Base-by-base conservation (phyloP, 441 rosid species). In the Erodium trifolium region DNA sequence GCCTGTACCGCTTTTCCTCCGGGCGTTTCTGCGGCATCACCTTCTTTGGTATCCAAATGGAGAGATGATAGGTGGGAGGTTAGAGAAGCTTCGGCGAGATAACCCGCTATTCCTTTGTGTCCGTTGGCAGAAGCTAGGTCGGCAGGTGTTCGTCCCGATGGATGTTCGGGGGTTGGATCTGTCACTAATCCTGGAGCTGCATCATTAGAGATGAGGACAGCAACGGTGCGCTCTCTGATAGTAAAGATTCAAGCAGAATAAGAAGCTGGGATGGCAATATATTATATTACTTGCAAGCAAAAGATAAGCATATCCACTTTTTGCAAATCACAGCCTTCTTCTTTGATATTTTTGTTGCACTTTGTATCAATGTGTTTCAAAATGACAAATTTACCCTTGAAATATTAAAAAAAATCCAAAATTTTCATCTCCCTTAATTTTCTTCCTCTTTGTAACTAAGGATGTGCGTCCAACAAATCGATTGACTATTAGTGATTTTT, bases 51-150 rank as follows among this genome's bases (percentile, higher is more conserved):
- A 55, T 86, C 81, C 72, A 90, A 77, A 76, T 80, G 74, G 74
- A 93, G 88, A 57, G 81, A 77, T 37, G 78, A 70, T 70, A 93
- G 86, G 55, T 83, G 90, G 13, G 85, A 70, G 51, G 85, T 80
- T 79, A 89, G 76, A 71, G 84, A 78, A 77, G 80, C 88, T 73
- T 87, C 97, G 12, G 97, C 94, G 70, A 93, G 98, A 78, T 80
- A 93, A 69, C 91, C 98, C 18, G 96, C 87, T 60, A 90, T 93
- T 76, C 98, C 98, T 85, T 89, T 93, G 83, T 90, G 90, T 55
- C 96, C 92, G 68, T 82, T 87, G 64, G 83, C 81, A 63, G 90
- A 87, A 67, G 98, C 98, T 51, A 93, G 78, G 75, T 93, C 98
- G 37, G 98, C 91, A 66, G 98, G 88, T 67, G 96, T 85, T 79